Base-by-base conservation (phyloP, 805 yeast genomes). In the Zygotorulaspora florentina region DNA sequence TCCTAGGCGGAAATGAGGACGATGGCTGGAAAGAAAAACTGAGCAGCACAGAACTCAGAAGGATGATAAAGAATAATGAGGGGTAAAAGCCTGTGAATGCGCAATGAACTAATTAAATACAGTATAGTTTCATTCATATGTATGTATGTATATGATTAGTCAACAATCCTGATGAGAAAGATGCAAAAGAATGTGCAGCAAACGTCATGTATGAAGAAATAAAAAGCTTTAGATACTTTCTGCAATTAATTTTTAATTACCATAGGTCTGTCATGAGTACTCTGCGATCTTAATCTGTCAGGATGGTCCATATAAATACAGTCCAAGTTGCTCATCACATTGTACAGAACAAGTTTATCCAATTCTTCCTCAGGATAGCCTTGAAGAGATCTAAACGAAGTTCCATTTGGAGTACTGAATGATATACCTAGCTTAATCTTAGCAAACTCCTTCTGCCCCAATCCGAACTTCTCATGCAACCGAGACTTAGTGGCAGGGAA, bases 301-400 rank as follows among this genome's bases (percentile, higher is more conserved):
- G 93, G 89, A 58, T 87, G 96, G 60, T 93, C 96, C 60, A 93
- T 70, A 23, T 90, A 95, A 42, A 93, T 68, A 27, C 72, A 73
- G 47, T 77, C 82, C 37, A 71, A 71, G 8, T 71, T 69, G 13
- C 70, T 65, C 47, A 82, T 60, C 35, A 75, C 75, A 43, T 81
- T 82, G 60, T 70, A 84, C 13, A 89, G 67, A 4, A 75, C 70
- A 36, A 77, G 53, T 20, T 52, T 57, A 12, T 56, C 52, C 12
- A 62, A 48, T 7, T 75, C 76, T 20, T 79, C 80, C 42, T 80
- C 81, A 1, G 76, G 80, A 37, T 75, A 65, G 46, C 79, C 74
- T 54, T 54, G 59, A 27, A 66, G 35, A 30, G 70, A 63, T 50
- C 72, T 56, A 47, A 70, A 47, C 40, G 61, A 61, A 27, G 70